Percentiles rank a stretch among this genome's conserved stretches.
Evolutionary conservation across 1,139 yeast species (phyloP).

Genomic region (Hanseniaspora uvarum): DNA sequence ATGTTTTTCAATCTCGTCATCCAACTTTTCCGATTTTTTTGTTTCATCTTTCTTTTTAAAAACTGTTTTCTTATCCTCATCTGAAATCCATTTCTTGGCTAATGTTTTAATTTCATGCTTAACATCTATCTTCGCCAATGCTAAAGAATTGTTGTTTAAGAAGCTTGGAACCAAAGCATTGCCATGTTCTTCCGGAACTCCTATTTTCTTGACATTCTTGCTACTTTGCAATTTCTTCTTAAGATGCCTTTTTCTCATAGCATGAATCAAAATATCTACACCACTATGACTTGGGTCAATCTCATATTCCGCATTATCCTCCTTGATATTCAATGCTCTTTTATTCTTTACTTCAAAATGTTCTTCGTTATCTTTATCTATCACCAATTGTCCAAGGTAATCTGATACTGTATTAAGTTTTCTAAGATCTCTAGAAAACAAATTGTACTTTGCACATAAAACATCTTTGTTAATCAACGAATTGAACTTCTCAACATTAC

Average conservation of each 20-base stretch:
- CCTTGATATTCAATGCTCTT: not conserved
- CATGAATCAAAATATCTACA: slow-evolving; percentile 6
- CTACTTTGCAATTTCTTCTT: not conserved
- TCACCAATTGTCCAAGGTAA: slow-evolving; percentile 10
- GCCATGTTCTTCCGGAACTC: not conserved
- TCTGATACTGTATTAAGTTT: slow-evolving; percentile 16
- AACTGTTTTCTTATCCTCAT: not conserved
- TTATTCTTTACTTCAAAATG: not conserved
- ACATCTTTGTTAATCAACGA: slow-evolving; percentile 14
- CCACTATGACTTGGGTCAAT: slow-evolving; percentile 15
- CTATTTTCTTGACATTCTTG: not conserved
- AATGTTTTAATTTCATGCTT: not conserved
- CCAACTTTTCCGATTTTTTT: not conserved
- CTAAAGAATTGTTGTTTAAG: not conserved
- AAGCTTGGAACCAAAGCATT: not conserved
- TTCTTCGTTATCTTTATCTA: slow-evolving; percentile 6
- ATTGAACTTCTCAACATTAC: slow-evolving; percentile 16
- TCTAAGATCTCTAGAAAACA: slow-evolving; percentile 17
- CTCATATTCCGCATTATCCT: not conserved
- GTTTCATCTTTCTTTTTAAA: not conserved
- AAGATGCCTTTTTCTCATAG: not conserved
- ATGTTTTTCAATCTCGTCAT: not conserved
- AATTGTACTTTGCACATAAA: slow-evolving; percentile 12
- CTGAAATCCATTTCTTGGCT: not conserved
- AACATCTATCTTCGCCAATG: not conserved